These are phyloP conservation scores for Rhododendron ferrugineum DNA, from an alignment of 148 eudicot genomes.

Conservation along the genomic window DNA sequence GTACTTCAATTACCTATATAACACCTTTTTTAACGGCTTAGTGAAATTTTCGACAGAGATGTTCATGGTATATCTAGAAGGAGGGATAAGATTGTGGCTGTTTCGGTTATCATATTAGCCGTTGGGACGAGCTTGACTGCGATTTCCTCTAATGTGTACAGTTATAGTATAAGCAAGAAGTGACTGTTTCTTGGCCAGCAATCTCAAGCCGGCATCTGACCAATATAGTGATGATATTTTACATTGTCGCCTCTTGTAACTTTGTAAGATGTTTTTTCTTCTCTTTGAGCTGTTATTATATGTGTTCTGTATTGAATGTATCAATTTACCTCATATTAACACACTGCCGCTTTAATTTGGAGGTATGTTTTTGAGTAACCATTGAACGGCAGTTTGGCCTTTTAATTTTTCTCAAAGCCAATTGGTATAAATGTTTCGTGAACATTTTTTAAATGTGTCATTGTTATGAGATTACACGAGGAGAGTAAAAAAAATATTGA, in stretches of 20 bases:
- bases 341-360: not conserved
- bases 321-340: not conserved
- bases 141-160: conserved; percentile 44
- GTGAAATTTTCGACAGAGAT: conserved; percentile 36
- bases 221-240: not conserved
- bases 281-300: not conserved
- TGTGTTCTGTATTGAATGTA: not conserved
- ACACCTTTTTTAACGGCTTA: not conserved
- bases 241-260: not conserved
- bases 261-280: not conserved
- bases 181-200: not conserved
- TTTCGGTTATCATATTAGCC: conserved; percentile 43
- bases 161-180: conserved; percentile 11
- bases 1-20: not conserved
- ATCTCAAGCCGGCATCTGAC: not conserved
- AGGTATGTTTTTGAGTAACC: not conserved
- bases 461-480: not conserved
- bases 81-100: conserved; percentile 48
- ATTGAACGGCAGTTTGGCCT: not conserved
- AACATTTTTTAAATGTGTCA: not conserved
- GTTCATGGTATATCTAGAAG: conserved; percentile 53
- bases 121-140: conserved; percentile 50
- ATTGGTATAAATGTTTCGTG: not conserved
- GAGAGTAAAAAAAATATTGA: too few relatives aligned
- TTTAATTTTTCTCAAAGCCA: not conserved